A percentile compares a stretch with the other conserved stretches of the same genome.
Evolutionary conservation across 352 stramenopile species (phyloP).

Genomic region (Phytophthora tentaculata): DNA sequence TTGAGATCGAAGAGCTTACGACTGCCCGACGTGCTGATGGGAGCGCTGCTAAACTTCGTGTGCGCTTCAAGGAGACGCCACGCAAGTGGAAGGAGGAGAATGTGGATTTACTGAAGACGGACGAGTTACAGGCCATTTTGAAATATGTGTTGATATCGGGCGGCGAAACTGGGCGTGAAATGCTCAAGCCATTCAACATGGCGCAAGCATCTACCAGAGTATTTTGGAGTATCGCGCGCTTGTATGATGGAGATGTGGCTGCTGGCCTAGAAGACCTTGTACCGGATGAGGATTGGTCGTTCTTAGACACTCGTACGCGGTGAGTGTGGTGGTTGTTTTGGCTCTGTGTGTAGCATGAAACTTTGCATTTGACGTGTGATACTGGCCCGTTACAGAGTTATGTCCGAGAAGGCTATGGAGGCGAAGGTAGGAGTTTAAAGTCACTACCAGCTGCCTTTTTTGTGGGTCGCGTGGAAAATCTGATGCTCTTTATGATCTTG

Average conservation of each 20-base stretch:
- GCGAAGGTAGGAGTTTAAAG: conserved; percentile 58
- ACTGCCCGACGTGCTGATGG: conserved; percentile 31
- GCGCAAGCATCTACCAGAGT: conserved; percentile 82
- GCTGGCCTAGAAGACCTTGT: conserved; percentile 66
- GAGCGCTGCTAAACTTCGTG: conserved; percentile 51
- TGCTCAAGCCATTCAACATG: conserved; percentile 93
- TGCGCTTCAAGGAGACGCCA: conserved; percentile 81
- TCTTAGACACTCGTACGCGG: conserved; percentile 76
- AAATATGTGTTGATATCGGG: conserved; percentile 87
- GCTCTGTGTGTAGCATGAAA: not conserved
- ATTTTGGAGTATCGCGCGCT: conserved; percentile 85
- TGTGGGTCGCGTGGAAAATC: not conserved
- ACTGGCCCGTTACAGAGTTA: conserved; percentile 40
- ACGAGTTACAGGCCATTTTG: conserved; percentile 74
- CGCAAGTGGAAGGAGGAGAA: conserved; percentile 87
- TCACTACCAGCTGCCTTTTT: not conserved
- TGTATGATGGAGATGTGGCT: conserved; percentile 81
- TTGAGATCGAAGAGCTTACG: conserved; percentile 57
- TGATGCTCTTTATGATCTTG: not conserved
- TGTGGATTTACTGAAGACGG: conserved; percentile 65
- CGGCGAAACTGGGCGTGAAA: conserved; percentile 80
- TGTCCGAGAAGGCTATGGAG: conserved; percentile 83
- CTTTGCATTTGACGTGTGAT: conserved; percentile 10
- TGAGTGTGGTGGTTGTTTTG: conserved; percentile 20
- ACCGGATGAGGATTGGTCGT: conserved; percentile 87